Evolutionary conservation across 805 yeast species (phyloP).

Genomic region (Zygoascus bituminiphila): DNA sequence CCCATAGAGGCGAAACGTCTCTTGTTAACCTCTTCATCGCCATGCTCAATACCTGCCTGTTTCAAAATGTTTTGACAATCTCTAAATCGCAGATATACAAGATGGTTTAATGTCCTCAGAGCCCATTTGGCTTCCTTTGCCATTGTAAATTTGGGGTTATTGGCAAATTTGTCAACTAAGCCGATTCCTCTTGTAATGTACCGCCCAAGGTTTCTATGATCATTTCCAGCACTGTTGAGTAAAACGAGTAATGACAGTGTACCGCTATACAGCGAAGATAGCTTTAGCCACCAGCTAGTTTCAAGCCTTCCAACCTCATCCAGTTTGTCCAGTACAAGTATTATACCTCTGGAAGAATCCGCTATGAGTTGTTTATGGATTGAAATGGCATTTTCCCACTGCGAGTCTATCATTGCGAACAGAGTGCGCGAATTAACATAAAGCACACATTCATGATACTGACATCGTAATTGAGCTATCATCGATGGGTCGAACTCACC

Average conservation of each 20-base stretch:
- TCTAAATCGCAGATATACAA: constrained; percentile 31
- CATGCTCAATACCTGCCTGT: constrained; percentile 45
- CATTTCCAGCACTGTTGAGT: constrained; percentile 34
- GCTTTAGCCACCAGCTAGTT: constrained; percentile 40
- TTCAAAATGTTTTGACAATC: constrained; percentile 18
- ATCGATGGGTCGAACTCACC: constrained; percentile 17
- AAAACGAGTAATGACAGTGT: constrained; percentile 28
- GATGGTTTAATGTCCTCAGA: constrained; percentile 45
- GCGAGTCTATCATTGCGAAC: constrained; percentile 10
- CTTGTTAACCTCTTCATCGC: constrained; percentile 42
- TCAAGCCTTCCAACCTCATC: constrained; percentile 15
- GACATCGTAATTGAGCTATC: constrained; percentile 15
- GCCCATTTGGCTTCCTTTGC: constrained; percentile 57
- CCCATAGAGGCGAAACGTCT: constrained; percentile 43
- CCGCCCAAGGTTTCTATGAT: constrained; percentile 9
- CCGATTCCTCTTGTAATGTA: constrained; percentile 14
- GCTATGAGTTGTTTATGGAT: constrained; percentile 4
- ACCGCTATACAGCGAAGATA: constrained; percentile 38
- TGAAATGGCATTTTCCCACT: constrained; percentile 6
- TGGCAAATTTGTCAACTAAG: constrained; percentile 15
- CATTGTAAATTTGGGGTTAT: constrained; percentile 33
- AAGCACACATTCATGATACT: constrained; percentile 13
- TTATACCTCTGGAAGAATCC: constrained; percentile 8
- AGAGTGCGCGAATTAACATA: constrained; percentile 9
- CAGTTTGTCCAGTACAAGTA: constrained; percentile 6